A percentile compares a stretch with the other conserved stretches of the same genome.
These are phyloP conservation scores for Ustilago cynodontis DNA, from an alignment of 1,284 basidiomycete genomes.

Conservation along the genomic window DNA sequence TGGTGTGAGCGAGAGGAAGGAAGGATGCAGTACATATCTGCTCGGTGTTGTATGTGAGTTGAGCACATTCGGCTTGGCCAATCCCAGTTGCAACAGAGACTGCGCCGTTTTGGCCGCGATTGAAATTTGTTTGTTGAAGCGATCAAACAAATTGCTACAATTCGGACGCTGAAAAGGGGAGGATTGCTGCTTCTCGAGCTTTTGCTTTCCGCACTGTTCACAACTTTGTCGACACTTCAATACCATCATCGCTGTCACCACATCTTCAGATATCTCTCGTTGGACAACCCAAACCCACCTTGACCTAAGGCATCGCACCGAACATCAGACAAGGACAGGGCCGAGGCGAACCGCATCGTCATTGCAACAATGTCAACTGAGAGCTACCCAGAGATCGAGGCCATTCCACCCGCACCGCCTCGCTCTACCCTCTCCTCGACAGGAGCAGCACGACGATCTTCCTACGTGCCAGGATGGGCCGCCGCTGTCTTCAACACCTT, in stretches of 20 bases:
- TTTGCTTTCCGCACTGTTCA: not conserved
- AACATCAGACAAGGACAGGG: not conserved
- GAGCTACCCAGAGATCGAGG: slow-evolving; percentile 52
- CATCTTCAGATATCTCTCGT: not conserved
- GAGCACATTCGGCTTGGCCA: not conserved
- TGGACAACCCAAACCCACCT: not conserved
- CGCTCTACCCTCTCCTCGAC: slow-evolving; percentile 30
- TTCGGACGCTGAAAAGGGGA: no score
- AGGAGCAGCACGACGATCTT: slow-evolving; percentile 8
- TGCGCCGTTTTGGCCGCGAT: not conserved
- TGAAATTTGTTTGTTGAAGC: not conserved
- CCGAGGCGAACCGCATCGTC: not conserved
- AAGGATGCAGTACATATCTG: not conserved
- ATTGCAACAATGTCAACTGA: slow-evolving; percentile 13
- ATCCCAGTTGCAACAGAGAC: no score
- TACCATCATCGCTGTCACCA: not conserved
- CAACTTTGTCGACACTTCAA: not conserved
- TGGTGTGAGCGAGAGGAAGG: not conserved
- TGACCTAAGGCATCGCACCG: not conserved
- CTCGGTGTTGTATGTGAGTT: not conserved
- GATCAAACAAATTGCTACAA: no score
- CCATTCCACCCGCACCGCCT: slow-evolving; percentile 50
- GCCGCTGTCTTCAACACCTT: slow-evolving; percentile 47
- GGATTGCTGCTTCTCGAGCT: not conserved
- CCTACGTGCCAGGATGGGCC: slow-evolving; percentile 38